phyloP scores from a whole-genome alignment of 192 early-diverging fungal genomes.

The Backusella morwellensis region DNA sequence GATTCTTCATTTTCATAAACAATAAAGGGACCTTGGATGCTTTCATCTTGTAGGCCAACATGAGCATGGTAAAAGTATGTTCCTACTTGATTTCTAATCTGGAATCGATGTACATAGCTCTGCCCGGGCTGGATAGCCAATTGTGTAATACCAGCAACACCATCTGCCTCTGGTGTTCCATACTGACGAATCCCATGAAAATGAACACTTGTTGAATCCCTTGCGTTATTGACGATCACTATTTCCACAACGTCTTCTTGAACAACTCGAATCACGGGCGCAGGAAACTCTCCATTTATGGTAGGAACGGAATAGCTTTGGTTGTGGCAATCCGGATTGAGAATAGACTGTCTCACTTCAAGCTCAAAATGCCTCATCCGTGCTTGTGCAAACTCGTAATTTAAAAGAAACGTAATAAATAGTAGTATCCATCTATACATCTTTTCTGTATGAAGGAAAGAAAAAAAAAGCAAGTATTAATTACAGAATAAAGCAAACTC shows the following conservation, averaged over 20 bases:
- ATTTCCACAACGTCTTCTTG: constrained; percentile 44
- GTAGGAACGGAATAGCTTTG: neutral
- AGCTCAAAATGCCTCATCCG: neutral
- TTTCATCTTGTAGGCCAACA: constrained; percentile 14
- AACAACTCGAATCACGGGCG: constrained; percentile 48
- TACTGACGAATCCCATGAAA: constrained; percentile 47
- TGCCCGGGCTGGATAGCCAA: constrained; percentile 44
- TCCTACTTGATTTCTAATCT: constrained; percentile 35
- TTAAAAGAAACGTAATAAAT: neutral
- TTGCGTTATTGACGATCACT: constrained; percentile 27
- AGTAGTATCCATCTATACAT: neutral
- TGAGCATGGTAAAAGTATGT: constrained; percentile 42
- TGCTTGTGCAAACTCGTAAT: neutral
- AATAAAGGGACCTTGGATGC: neutral
- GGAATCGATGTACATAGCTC: constrained; percentile 43
- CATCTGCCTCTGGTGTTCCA: constrained; percentile 40
- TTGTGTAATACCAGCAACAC: constrained; percentile 59
- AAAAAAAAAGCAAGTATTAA: neutral
- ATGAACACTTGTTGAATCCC: constrained; percentile 41
- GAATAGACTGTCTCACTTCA: neutral
- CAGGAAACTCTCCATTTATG: constrained; percentile 49
- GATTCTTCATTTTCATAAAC: constrained; percentile 12
- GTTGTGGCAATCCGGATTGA: neutral
- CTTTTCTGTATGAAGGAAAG: neutral
- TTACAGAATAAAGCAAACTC: neutral